Base-by-base conservation (phyloP, 768 basidiomycete genomes). In the Suillus fuscotomentosus region DNA sequence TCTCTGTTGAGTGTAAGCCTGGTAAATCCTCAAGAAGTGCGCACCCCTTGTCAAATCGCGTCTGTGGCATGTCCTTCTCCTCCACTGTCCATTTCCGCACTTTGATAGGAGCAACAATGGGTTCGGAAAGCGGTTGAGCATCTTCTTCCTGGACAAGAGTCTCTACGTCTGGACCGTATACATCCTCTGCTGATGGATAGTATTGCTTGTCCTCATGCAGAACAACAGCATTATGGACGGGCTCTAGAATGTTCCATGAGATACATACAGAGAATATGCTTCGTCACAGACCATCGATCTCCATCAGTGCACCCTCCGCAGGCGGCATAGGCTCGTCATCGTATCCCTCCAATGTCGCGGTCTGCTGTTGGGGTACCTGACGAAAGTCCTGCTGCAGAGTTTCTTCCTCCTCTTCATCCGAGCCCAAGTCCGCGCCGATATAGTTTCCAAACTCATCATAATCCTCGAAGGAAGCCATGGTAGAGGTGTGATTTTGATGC, bases 201-300 rank as follows among this genome's bases (percentile, higher is more conserved):
- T 99, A 99, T 76, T 95, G 92, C 77, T 99, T 99, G 79, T 99
- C 92, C 75, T 99, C 97, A 71, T 99, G 97, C 53, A 99, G 82
- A 51, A 99, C 76, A 22, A 95, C 90, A 57, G 92, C 92, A 65
- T 89, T 92, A 68, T 92, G 90, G 39, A 83, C 77, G 48, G 92
- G 91, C 70, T 90, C 93, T 92, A 70, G 66, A 70, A 69, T 20
- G 55, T 60, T n/a, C 50, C 34, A 61, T 60, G 51, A 27, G 48
- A 65, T 34, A 64, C 53, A 53, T 24, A 24, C 45, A 61, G 20
- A 31, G 53, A 17, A 48, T 27, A 63, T 11, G 43, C 17, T 17
- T 41, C 47, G 34, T 57, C 13, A 76, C 82, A 68, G 65, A 93
- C 92, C 91, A 73, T 95, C 93, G 47, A 95, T 79, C 73, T 94